Percentiles rank a stretch among this genome's conserved stretches.
Conservation (phyloP, 208 protist genomes). For the Zelonia costaricensis region DNA sequence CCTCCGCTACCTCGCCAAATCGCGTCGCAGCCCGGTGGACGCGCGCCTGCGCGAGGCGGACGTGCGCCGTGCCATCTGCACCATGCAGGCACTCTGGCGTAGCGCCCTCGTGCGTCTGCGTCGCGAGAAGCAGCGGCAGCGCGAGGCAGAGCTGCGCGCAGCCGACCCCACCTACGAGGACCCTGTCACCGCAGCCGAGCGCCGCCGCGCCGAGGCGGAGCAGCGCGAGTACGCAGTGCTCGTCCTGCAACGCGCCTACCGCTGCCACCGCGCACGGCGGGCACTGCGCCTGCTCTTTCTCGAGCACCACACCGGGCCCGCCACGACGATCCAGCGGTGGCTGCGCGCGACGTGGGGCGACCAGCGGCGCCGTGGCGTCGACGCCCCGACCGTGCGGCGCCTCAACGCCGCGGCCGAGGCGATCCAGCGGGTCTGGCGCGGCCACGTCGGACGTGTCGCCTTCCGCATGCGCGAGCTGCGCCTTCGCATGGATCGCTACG, state of each 20-base stretch:
- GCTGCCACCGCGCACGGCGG: slow-evolving; percentile 31
- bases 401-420: slow-evolving; percentile 37
- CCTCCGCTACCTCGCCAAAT: slow-evolving; percentile 41
- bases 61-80: slow-evolving; percentile 14
- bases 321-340: slow-evolving; percentile 54
- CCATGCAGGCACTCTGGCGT: slow-evolving; percentile 45
- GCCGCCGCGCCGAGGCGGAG: slow-evolving; percentile 22
- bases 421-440: slow-evolving; percentile 73
- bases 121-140: background rate
- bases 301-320: slow-evolving; percentile 25
- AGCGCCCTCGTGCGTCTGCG: slow-evolving; percentile 4
- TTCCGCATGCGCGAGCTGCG: slow-evolving; percentile 49
- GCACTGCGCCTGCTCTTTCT: slow-evolving; percentile 1
- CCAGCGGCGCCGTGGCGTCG: slow-evolving; percentile 46
- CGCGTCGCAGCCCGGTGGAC: background rate
- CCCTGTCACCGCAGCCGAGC: background rate
- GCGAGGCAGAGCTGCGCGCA: background rate
- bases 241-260: slow-evolving; percentile 58
- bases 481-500: slow-evolving; percentile 19
- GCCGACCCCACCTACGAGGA: background rate
- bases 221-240: slow-evolving; percentile 60
- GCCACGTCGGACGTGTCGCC: slow-evolving; percentile 40
- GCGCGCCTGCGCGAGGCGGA: slow-evolving; percentile 26
- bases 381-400: slow-evolving; percentile 28
- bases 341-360: slow-evolving; percentile 32